Base-by-base conservation (phyloP, 1,284 basidiomycete species). In the Lentinula novae-zelandiae region DNA sequence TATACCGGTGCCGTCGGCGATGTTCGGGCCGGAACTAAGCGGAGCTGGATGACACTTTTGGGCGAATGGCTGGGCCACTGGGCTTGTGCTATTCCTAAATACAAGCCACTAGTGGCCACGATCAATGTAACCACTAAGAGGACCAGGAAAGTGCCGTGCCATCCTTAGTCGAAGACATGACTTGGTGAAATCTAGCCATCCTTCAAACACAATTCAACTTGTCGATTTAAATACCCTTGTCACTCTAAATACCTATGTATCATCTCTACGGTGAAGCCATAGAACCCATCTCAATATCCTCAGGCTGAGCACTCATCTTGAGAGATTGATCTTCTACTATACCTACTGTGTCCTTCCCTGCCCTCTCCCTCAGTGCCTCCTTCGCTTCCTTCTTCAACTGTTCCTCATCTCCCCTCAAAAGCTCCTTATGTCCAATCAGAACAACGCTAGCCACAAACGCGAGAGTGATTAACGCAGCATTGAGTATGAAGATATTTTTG, bases 371-470 rank as follows among this genome's bases (percentile, higher is more conserved):
- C 27, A 51, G 17, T 10, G 49, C 52, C 46, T 64, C 58, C 46
- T 60, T 57, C 1, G 63, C 62, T 58, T 67, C 72, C 62, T 72
- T 75, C 38, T 81, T 69, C 40, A 66, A 53, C 60, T 69, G 68
- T 27, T 76, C 75, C 53, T 89, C 86, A 62, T 88, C 87, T 1
- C 71, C 78, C 20, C 85, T 72, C 7, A 74, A 80, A 52, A 90
- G 70, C 20, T 85, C 81, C 59, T 82, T 81, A 63, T 87, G 82
- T 54, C 77, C 76, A 65, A 89, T 85, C 75, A 87, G 78, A 17
- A 81, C 42, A 22, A 85, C 70, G 60, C 83, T 81, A 2, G 78
- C 75, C 7, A 87, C 65, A 10, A 80, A 80, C 15, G 80, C 81
- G 0, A 80, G 63, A 0, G 75, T 75, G 13, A 80, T 73, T 40